Evolutionary conservation across 2,329 filamentous ascomycete genomes (phyloP), one percentile per base, ranked within the genome.

Genomic region (Amesomyces nigricolor): DNA sequence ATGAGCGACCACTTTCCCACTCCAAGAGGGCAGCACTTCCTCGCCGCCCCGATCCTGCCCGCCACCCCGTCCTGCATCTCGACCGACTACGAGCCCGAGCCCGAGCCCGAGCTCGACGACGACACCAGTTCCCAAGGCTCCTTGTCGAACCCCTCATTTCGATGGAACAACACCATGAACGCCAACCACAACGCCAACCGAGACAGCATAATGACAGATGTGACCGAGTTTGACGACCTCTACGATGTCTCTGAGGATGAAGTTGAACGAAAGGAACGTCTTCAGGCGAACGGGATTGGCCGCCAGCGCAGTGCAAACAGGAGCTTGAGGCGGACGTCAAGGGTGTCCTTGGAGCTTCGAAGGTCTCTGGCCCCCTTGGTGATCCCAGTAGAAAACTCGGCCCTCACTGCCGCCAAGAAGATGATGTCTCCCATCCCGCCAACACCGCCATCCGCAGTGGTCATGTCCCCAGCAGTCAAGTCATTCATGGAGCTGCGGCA

Each of bases 211-310:
- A 75, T 79, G 68, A 86, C 86, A 62, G 81, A 83, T 63, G 78
- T 79, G 60, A 88, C 82, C 62, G 86, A 89, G 61, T 92, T 92
- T 64, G 89, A 95, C 70, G 89, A 95, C 64, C 75, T 96, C 47
- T 96, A 96, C 70, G 88, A 94, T 70, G 80, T 89, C 42, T 91
- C 89, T 14, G 90, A 95, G 62, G 83, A 90, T 53, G 90, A 95
- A 63, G 78, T 81, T 8, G 68, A 68, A 35, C 65, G 63, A 63
- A 69, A 69, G 66, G 76, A 81, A 62, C 71, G 72, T 65, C 72
- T 68, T 68, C 72, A 64, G 68, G 72, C 63, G 59, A 75, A 67
- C 49, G 71, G 66, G 35, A 66, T 70, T 61, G 64, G 64, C 62
- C 68, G 67, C 48, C 65, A 62, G 65, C 67, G 64, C 47, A 67